Evolutionary conservation across 495 filamentous ascomycete genomes (phyloP).

Genomic region (Neurospora sp.): DNA sequence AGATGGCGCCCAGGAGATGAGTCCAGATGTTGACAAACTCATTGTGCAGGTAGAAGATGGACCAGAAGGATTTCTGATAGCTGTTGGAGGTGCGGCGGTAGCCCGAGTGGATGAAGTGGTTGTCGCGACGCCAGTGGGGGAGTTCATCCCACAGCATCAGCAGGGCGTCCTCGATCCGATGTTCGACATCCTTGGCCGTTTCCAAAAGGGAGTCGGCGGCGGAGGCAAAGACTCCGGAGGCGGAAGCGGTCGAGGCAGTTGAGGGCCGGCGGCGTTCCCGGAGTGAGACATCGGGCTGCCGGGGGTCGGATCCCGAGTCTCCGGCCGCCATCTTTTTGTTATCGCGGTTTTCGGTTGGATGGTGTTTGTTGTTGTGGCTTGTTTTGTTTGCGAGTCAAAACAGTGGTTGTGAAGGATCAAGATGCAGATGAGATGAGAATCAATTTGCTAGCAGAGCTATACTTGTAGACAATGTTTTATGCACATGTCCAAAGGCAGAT

Average conservation of each 20-base stretch:
- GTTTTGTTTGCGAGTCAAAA: neutral
- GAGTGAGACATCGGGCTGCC: neutral
- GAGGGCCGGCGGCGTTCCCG: constrained; percentile 1
- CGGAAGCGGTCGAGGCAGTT: neutral
- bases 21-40: constrained; percentile 93
- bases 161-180: constrained; percentile 18
- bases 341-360: neutral
- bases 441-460: neutral
- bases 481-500: neutral
- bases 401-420: neutral
- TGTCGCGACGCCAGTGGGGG: constrained; percentile 36
- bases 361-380: neutral
- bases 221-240: constrained; percentile 15
- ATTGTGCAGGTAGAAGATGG: constrained; percentile 51
- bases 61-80: constrained; percentile 24
- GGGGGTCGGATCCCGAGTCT: neutral
- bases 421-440: neutral
- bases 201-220: constrained; percentile 22
- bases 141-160: constrained; percentile 35
- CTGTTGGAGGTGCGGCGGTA: constrained; percentile 33
- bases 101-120: constrained; percentile 32
- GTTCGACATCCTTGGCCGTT: constrained; percentile 16
- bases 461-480: neutral
- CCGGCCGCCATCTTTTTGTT: neutral
- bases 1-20: constrained; percentile 60